phyloP scores from a whole-genome alignment of 805 yeast genomes.

The Ogataea nonfermentans region DNA sequence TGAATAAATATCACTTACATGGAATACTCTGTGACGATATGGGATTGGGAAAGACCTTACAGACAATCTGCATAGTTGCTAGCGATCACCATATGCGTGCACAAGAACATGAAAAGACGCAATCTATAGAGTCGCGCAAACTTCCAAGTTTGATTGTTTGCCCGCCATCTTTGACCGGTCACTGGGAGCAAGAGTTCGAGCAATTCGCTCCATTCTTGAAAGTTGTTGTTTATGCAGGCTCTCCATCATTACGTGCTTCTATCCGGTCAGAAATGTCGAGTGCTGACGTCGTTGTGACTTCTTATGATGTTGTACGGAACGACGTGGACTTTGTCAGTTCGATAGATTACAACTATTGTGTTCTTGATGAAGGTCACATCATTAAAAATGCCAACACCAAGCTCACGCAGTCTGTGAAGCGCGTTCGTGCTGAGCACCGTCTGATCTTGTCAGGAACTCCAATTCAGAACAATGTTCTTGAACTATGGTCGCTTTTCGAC shows the following conservation, averaged over 20 bases:
- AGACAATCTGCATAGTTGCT: slow-evolving; percentile 94
- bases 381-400: slow-evolving; percentile 90
- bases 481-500: slow-evolving; percentile 96
- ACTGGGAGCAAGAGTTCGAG: slow-evolving; percentile 94
- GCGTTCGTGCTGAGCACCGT: slow-evolving; percentile 81
- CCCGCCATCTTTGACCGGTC: slow-evolving; percentile 98
- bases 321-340: slow-evolving; percentile 65
- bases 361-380: slow-evolving; percentile 95
- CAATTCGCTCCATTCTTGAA: slow-evolving; percentile 87
- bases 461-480: slow-evolving; percentile 94
- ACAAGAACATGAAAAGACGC: slow-evolving; percentile 60
- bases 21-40: slow-evolving; percentile 98
- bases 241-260: slow-evolving; percentile 67
- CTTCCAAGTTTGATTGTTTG: slow-evolving; percentile 87
- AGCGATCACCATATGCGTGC: slow-evolving; percentile 90
- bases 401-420: slow-evolving; percentile 83
- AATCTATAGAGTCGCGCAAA: slow-evolving; percentile 62
- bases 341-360: slow-evolving; percentile 86
- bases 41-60: slow-evolving; percentile 98
- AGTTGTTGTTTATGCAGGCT: slow-evolving; percentile 89
- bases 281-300: slow-evolving; percentile 87
- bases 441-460: slow-evolving; percentile 95
- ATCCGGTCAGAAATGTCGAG: slow-evolving; percentile 50
- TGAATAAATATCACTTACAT: slow-evolving; percentile 91
- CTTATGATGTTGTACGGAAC: slow-evolving; percentile 94